Percentiles rank a stretch among this genome's conserved stretches.
Conservation (phyloP, 2,329 filamentous ascomycete species). For the Calonectria naviculata region DNA sequence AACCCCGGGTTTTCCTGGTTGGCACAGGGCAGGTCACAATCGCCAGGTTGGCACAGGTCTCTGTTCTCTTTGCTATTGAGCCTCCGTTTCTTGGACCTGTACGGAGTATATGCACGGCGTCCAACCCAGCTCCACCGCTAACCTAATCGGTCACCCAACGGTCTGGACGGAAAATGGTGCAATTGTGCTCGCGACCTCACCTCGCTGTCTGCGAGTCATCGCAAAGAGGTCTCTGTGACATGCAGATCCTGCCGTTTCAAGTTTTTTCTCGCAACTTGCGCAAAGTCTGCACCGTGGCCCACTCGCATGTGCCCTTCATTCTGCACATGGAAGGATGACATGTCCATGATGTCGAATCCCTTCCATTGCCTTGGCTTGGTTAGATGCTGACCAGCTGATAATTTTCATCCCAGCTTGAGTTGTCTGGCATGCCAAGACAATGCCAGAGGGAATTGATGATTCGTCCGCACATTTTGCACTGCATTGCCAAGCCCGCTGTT, state of each 20-base stretch:
- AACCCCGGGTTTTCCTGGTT: conserved; percentile 13
- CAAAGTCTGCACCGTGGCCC: conserved; percentile 3
- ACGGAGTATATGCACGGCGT: conserved; percentile 18
- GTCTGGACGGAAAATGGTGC: conserved; percentile 27
- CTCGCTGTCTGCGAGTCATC: conserved; percentile 41
- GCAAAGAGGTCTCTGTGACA: conserved; percentile 36
- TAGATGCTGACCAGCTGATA: conserved; percentile 12
- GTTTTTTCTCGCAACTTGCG: conserved; percentile 22
- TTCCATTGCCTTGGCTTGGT: conserved; percentile 1
- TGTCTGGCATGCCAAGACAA: conserved; percentile 16
- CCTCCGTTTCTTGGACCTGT: conserved; percentile 3
- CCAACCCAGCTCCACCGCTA: conserved; percentile 23
- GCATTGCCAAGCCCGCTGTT: conserved; percentile 24
- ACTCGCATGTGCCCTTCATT: conserved; percentile 10
- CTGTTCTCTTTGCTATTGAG: neutral
- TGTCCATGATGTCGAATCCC: conserved; percentile 6
- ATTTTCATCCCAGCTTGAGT: conserved; percentile 7
- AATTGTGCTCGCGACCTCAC: conserved; percentile 30
- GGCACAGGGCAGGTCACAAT: conserved; percentile 15
- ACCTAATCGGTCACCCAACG: conserved; percentile 31
- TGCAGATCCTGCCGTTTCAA: conserved; percentile 40
- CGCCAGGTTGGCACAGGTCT: conserved; percentile 6
- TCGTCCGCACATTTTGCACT: conserved; percentile 18
- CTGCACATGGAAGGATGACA: conserved; percentile 10
- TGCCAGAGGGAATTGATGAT: conserved; percentile 19